Evolutionary conservation across 768 basidiomycete species (phyloP).

Genomic region (Podaxis mareebaensis): DNA sequence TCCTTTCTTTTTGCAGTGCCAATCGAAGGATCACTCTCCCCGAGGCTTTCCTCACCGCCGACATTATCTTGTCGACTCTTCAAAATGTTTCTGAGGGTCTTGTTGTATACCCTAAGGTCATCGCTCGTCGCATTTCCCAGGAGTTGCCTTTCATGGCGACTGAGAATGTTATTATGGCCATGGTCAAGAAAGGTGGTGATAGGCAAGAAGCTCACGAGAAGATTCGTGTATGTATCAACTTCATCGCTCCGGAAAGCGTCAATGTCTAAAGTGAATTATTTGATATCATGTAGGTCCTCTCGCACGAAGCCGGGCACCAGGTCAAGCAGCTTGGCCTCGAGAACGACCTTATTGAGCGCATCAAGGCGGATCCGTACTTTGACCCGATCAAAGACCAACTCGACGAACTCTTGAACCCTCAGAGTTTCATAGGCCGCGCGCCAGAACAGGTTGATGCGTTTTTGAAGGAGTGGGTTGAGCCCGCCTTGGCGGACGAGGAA

Average conservation of each 20-base stretch:
- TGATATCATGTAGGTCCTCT: slow-evolving; percentile 61
- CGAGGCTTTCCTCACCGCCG: slow-evolving; percentile 95
- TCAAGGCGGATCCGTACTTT: slow-evolving; percentile 84
- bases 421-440: slow-evolving; percentile 89
- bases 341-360: slow-evolving; percentile 93
- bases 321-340: slow-evolving; percentile 94
- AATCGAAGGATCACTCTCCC: slow-evolving; percentile 96
- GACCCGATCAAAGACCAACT: slow-evolving; percentile 81
- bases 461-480: slow-evolving; percentile 81
- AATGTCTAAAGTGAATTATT: not conserved
- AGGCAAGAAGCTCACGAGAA: slow-evolving; percentile 97
- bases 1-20: slow-evolving; percentile 53
- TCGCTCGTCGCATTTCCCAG: slow-evolving; percentile 86
- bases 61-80: slow-evolving; percentile 92
- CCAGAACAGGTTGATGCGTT: slow-evolving; percentile 94
- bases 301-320: slow-evolving; percentile 91
- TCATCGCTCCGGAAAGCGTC: not conserved
- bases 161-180: slow-evolving; percentile 99
- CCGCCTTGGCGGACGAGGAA: slow-evolving; percentile 69
- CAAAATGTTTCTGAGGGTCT: slow-evolving; percentile 97
- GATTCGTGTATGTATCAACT: slow-evolving; percentile 62
- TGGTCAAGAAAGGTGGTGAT: slow-evolving; percentile 94
- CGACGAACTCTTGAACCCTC: slow-evolving; percentile 78
- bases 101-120: slow-evolving; percentile 99
- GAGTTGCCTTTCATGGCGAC: slow-evolving; percentile 99